Evolutionary conservation across 1,284 basidiomycete species (phyloP), one percentile per base, ranked within the genome.

Genomic region (Fistulinella cinereoalba): DNA sequence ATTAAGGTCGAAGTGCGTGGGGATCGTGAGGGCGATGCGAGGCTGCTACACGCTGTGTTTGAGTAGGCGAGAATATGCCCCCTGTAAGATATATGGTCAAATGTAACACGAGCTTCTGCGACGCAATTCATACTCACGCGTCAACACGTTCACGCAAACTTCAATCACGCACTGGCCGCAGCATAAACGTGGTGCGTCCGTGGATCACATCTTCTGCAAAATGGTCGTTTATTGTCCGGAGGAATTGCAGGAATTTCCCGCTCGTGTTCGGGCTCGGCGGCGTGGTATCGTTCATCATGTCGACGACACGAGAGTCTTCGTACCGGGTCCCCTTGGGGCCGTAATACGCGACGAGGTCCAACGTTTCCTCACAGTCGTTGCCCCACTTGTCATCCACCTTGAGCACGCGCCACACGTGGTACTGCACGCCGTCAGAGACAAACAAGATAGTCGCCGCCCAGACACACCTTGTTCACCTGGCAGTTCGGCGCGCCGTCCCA

Each of bases 1-100:
- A 75, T 83, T 23, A 81, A 74, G 53, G 75, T 88, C 2, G 71
- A 80, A 11, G 58, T 88, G 34, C 53, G 58, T 13, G 77, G 77
- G 10, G 67, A 71, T 51, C 60, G 64, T 19, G 64, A 64, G 22
- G 59, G 57, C 16, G 76, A 80, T 36, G 47, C 57, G 29, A 64
- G 65, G 48, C 56, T 77, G 41, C 65, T 70, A 34, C 52, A 50
- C 24, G 60, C 55, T 24, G 49, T 55, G 31, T 56, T 65, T 29
- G 22, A 13, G n/a, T 37, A 37, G 33, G 6, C 11, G n/a, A n/a
- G n/a, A n/a, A n/a, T n/a, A n/a, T n/a, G n/a, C n/a, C n/a, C n/a
- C n/a, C n/a, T n/a, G n/a, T n/a, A n/a, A n/a, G n/a, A n/a, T n/a
- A n/a, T n/a, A n/a, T n/a, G n/a, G n/a, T n/a, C n/a, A n/a, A n/a